A percentile compares a stretch with the other conserved stretches of the same genome.
These are phyloP conservation scores for Xylona heveae DNA, from an alignment of 495 filamentous ascomycete genomes.

Conservation along the genomic window DNA sequence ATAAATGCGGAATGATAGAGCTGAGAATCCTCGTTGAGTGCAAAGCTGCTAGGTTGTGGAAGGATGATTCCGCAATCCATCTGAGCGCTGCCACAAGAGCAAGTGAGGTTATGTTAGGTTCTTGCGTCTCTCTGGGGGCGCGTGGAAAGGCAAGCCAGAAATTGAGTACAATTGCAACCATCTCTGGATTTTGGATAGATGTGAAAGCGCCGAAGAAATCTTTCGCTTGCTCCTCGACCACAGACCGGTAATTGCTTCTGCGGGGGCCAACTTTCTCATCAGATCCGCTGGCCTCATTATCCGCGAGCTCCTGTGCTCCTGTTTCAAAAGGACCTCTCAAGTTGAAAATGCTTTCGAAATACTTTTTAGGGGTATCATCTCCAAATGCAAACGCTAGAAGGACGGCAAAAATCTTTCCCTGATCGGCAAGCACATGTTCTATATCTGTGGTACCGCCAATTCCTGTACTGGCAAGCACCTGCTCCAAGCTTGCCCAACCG, in stretches of 20 bases:
- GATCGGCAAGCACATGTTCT: conserved; percentile 26
- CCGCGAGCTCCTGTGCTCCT: conserved; percentile 1
- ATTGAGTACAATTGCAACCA: conserved; percentile 37
- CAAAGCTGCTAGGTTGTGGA: conserved; percentile 52
- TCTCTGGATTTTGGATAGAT: conserved; percentile 31
- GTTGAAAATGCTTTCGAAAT: conserved; percentile 10
- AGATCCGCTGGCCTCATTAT: neutral
- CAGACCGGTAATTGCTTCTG: no score
- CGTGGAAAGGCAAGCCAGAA: conserved; percentile 40
- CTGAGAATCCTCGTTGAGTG: conserved; percentile 61
- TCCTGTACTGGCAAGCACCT: conserved; percentile 37
- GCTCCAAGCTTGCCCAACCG: conserved; percentile 57
- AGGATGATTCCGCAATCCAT: conserved; percentile 33
- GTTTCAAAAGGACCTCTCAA: no score
- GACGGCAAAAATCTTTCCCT: conserved; percentile 61
- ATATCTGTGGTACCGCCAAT: conserved; percentile 24
- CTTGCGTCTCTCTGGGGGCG: conserved; percentile 12
- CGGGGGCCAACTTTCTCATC: neutral
- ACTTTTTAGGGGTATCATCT: conserved; percentile 39
- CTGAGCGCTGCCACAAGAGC: conserved; percentile 33
- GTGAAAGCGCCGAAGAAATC: no score
- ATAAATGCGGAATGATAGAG: conserved; percentile 44
- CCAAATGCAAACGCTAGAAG: conserved; percentile 69
- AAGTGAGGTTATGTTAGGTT: conserved; percentile 27
- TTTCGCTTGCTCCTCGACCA: no score